phyloP scores from a whole-genome alignment of 768 basidiomycete genomes.

The Holtermanniella nyarrowii region DNA sequence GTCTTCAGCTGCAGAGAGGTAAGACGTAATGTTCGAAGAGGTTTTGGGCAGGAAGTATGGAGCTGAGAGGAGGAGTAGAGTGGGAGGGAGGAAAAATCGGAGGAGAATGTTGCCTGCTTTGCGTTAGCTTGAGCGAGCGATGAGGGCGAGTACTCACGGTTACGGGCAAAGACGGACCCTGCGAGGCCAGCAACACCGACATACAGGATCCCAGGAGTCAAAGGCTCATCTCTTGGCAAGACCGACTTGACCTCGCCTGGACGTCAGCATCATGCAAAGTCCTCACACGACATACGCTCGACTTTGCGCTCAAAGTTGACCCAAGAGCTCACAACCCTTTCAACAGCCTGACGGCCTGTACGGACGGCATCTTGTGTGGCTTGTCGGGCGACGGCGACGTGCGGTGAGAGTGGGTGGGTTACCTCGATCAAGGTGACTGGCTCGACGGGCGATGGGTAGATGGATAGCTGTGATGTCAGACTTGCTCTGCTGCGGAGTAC shows the following conservation, averaged over 20 bases:
- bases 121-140: background rate
- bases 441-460: slow-evolving; percentile 59
- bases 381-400: slow-evolving; percentile 62
- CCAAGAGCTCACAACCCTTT: slow-evolving; percentile 67
- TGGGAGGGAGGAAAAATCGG: slow-evolving; percentile 65
- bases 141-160: slow-evolving; percentile 47
- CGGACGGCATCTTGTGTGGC: slow-evolving; percentile 51
- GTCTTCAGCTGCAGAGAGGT: slow-evolving; percentile 61
- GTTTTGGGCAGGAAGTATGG: slow-evolving; percentile 82
- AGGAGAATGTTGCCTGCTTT: slow-evolving; percentile 47
- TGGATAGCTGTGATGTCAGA: slow-evolving; percentile 53
- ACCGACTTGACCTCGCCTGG: slow-evolving; percentile 74
- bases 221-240: slow-evolving; percentile 64
- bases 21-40: slow-evolving; percentile 56
- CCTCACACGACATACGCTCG: slow-evolving; percentile 52
- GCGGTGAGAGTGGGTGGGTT: slow-evolving; percentile 62
- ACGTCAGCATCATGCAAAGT: background rate
- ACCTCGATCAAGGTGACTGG: slow-evolving; percentile 64
- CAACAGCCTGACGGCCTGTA: slow-evolving; percentile 57
- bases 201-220: slow-evolving; percentile 84
- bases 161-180: slow-evolving; percentile 75
- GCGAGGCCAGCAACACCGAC: slow-evolving; percentile 79
- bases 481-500: too few species aligned
- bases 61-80: slow-evolving; percentile 58
- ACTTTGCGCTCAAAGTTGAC: slow-evolving; percentile 74